These are phyloP conservation scores for Dentipellis sp. DNA, from an alignment of 768 basidiomycete genomes.

Conservation along the genomic window DNA sequence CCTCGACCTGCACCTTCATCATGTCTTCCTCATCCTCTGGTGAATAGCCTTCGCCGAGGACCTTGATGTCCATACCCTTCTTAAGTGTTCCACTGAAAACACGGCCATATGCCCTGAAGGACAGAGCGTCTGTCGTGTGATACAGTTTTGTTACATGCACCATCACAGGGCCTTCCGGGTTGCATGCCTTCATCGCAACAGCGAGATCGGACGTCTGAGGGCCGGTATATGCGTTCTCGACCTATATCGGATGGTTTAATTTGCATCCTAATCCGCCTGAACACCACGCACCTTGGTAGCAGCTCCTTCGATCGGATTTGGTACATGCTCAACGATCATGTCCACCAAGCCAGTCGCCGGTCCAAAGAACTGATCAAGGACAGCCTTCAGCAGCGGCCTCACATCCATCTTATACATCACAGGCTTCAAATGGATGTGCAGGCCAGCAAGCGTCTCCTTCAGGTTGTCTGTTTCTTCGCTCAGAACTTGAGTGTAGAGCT, in stretches of 20 bases:
- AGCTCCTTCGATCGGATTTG: conserved; percentile 61
- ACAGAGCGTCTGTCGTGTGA: conserved; percentile 93
- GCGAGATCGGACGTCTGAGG: conserved; percentile 77
- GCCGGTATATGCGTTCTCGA: conserved; percentile 82
- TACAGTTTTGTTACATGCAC: conserved; percentile 92
- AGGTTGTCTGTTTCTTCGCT: conserved; percentile 90
- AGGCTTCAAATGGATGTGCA: conserved; percentile 84
- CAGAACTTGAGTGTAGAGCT: conserved; percentile 90
- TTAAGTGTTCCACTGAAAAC: conserved; percentile 86
- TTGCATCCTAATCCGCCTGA: neutral
- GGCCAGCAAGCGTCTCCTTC: conserved; percentile 62
- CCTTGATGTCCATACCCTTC: conserved; percentile 81
- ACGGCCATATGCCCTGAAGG: conserved; percentile 93
- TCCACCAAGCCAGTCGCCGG: conserved; percentile 84
- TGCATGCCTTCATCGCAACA: conserved; percentile 71
- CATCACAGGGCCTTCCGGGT: conserved; percentile 81
- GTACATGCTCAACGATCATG: conserved; percentile 84
- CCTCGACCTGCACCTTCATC: conserved; percentile 76
- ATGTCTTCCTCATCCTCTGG: conserved; percentile 99
- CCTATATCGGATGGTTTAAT: conserved; percentile 28
- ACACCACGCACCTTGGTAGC: conserved; percentile 41
- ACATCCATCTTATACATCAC: conserved; percentile 99
- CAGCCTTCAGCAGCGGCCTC: conserved; percentile 85
- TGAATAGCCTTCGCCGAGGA: conserved; percentile 96
- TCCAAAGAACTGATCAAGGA: conserved; percentile 95